Percentiles rank a stretch among this genome's conserved stretches.
Evolutionary conservation across 108 stramenopile genomes (phyloP).

Genomic region (Stephanodiscus triporus): DNA sequence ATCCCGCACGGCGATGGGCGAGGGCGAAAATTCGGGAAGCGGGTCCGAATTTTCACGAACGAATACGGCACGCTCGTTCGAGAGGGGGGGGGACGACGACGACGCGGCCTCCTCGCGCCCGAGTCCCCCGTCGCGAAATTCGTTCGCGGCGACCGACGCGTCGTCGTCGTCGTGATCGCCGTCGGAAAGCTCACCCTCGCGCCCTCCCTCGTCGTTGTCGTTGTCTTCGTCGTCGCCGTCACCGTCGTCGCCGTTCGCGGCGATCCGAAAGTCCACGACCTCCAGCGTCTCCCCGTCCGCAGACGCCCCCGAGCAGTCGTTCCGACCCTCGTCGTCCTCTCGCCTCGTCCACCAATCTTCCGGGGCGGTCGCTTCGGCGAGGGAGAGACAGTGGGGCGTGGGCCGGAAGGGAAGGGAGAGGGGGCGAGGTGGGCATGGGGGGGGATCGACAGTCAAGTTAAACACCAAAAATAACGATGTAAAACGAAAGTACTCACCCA

Average conservation of each 20-base stretch:
- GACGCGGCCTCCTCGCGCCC: too few species aligned
- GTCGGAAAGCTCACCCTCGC: too few species aligned
- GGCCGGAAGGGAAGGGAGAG: too few species aligned
- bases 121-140: too few species aligned
- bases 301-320: not conserved
- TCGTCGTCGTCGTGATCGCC: not conserved
- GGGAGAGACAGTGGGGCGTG: not conserved
- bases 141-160: not conserved
- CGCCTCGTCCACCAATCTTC: conserved; percentile 38
- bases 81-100: too few species aligned
- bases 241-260: conserved; percentile 8
- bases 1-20: conserved; percentile 9
- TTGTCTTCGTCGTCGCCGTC: not conserved
- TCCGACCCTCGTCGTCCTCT: conserved; percentile 2
- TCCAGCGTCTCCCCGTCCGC: conserved; percentile 8
- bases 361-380: conserved; percentile 24
- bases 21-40: conserved; percentile 3
- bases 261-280: conserved; percentile 29
- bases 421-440: too few species aligned
- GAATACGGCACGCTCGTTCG: too few species aligned
- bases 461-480: too few species aligned
- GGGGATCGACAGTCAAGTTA: not conserved
- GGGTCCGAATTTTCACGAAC: too few species aligned
- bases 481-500: conserved; percentile 12
- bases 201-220: too few species aligned